These are phyloP conservation scores for Russula earlei DNA, from an alignment of 768 basidiomycete genomes.

Conservation along the genomic window DNA sequence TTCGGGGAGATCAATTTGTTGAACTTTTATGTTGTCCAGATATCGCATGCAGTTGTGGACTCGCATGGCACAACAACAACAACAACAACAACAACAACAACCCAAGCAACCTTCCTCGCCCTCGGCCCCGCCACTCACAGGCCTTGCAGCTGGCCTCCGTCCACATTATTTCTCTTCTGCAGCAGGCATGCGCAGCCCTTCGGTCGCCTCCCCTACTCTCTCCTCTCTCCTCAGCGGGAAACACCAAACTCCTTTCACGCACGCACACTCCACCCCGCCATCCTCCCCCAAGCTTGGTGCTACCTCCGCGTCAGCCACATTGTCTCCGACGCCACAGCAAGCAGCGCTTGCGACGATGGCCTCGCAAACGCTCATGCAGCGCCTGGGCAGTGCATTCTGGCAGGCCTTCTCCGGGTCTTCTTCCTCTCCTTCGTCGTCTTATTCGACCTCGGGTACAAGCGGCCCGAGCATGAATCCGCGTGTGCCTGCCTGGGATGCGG, in stretches of 20 bases:
- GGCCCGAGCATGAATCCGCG: not conserved
- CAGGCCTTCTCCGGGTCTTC: conserved; percentile 53
- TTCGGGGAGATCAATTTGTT: conserved; percentile 8
- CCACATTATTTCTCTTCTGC: conserved; percentile 33
- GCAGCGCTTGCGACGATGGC: conserved; percentile 67
- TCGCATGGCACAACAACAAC: conserved; percentile 67
- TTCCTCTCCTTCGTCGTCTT: conserved; percentile 12
- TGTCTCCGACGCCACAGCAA: conserved; percentile 30
- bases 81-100: conserved; percentile 38
- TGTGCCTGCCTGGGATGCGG: conserved; percentile 41
- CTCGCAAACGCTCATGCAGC: conserved; percentile 62
- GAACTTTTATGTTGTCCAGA: conserved; percentile 25
- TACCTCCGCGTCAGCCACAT: conserved; percentile 25
- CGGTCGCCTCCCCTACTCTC: conserved; percentile 19
- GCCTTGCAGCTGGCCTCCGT: conserved; percentile 27
- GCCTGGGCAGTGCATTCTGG: conserved; percentile 75
- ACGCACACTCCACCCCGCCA: conserved; percentile 36
- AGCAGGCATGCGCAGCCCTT: conserved; percentile 15
- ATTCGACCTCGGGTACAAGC: not conserved
- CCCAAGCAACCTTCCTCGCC: conserved; percentile 24
- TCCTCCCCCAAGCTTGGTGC: conserved; percentile 30
- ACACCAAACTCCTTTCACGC: not conserved
- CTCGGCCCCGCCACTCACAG: conserved; percentile 20
- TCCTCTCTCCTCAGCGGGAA: conserved; percentile 40
- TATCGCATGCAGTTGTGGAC: conserved; percentile 91